phyloP scores from a whole-genome alignment of 2,329 filamentous ascomycete species.

The Grosmannia serpens region DNA sequence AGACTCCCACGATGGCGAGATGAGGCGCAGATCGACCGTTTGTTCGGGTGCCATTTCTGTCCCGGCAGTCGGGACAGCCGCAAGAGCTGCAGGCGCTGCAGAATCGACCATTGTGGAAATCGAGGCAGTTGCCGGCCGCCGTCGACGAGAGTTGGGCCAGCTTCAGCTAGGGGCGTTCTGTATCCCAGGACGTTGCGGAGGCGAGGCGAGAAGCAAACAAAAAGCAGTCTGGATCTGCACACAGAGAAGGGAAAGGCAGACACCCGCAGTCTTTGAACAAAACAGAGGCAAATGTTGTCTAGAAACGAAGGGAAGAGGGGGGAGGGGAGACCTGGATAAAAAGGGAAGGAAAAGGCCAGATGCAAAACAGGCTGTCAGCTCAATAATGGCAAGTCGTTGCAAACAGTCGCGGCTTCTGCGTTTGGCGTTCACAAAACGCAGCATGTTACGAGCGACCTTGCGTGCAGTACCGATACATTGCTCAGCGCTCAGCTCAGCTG shows the following conservation, averaged over 20 bases:
- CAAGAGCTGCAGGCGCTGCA: background rate
- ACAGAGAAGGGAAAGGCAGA: background rate
- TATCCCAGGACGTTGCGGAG: background rate
- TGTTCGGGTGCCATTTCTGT: background rate
- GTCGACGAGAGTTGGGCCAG: background rate
- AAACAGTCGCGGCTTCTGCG: background rate
- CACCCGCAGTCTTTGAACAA: background rate
- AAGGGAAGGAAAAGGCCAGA: background rate
- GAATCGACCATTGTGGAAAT: conserved; percentile 2
- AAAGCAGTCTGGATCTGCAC: background rate
- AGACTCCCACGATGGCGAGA: conserved; percentile 8
- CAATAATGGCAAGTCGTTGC: background rate
- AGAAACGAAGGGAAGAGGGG: background rate
- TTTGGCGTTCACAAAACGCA: background rate
- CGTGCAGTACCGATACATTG: background rate
- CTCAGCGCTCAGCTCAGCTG: background rate
- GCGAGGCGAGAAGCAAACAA: background rate
- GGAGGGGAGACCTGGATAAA: background rate
- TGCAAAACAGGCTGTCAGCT: background rate
- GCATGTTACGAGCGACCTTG: background rate
- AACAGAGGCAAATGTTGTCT: background rate
- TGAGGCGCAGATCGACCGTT: conserved; percentile 6
- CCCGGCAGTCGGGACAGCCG: background rate
- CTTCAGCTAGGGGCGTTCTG: background rate
- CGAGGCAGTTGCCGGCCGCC: background rate